Evolutionary conservation across 306 rosid species (phyloP).

Genomic region (Begonia masoniana): DNA sequence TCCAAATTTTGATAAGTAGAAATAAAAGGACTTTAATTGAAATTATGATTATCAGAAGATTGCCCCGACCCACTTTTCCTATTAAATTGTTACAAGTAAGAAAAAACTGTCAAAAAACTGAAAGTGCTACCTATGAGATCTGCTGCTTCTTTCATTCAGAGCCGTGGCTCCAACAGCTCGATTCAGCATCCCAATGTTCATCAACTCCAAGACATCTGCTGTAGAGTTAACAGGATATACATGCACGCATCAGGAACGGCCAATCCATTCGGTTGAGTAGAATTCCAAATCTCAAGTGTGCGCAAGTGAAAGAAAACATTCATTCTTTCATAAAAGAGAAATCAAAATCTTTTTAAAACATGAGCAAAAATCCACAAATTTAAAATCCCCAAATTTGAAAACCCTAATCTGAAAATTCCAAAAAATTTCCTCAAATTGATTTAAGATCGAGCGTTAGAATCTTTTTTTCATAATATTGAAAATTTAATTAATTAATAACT

Average conservation of each 20-base stretch:
- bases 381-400: no score
- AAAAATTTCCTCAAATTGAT: no score
- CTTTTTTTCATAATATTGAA: no score
- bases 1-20: no score
- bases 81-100: no score
- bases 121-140: slow-evolving; percentile 81
- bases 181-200: slow-evolving; percentile 57
- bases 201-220: slow-evolving; percentile 70
- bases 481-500: no score
- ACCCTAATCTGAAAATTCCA: no score
- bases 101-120: slow-evolving; percentile 2
- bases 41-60: no score
- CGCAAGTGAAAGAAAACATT: slow-evolving; percentile 75
- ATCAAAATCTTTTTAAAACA: not conserved
- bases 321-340: not conserved
- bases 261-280: slow-evolving; percentile 93
- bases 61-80: no score
- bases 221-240: slow-evolving; percentile 82
- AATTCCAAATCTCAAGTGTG: slow-evolving; percentile 99
- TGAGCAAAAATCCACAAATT: not conserved
- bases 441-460: no score
- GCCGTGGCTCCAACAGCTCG: slow-evolving; percentile 95
- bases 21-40: no score
- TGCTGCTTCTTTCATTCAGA: slow-evolving; percentile 89
- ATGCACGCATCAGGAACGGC: slow-evolving; percentile 96